phyloP scores from a whole-genome alignment of 805 yeast genomes.

The Kurtzmaniella cleridarum region DNA sequence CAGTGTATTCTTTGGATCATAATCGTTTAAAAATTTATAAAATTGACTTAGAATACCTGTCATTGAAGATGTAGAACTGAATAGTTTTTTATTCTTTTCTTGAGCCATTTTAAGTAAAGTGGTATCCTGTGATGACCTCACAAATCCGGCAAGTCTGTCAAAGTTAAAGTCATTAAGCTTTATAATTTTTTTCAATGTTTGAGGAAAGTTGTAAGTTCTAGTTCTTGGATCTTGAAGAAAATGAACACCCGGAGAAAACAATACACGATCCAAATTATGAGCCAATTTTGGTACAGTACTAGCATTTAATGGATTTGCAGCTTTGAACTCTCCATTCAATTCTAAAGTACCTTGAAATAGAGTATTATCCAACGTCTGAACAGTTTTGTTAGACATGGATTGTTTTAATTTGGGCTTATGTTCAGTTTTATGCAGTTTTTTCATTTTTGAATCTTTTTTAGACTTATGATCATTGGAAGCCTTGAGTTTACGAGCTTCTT shows the following conservation, averaged over 20 bases:
- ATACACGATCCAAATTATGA: conserved; percentile 63
- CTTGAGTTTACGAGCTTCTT: too few relatives aligned
- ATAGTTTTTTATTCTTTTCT: conserved; percentile 35
- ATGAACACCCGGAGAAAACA: conserved; percentile 81
- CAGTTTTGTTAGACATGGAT: neutral
- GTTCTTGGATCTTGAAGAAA: conserved; percentile 75
- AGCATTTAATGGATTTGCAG: conserved; percentile 10
- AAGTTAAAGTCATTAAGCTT: conserved; percentile 64
- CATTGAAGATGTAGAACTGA: conserved; percentile 86
- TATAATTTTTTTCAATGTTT: conserved; percentile 53
- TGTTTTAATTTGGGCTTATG: too few relatives aligned
- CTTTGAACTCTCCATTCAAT: neutral
- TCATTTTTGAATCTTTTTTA: too few relatives aligned
- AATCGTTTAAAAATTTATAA: conserved; percentile 59
- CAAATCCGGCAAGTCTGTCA: conserved; percentile 48
- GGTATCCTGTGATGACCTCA: conserved; percentile 64
- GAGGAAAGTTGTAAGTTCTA: conserved; percentile 62
- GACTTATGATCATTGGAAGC: too few relatives aligned
- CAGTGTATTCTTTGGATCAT: conserved; percentile 11
- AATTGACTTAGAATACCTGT: conserved; percentile 70
- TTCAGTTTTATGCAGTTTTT: too few relatives aligned
- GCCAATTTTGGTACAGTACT: conserved; percentile 50
- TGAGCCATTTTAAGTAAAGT: conserved; percentile 45
- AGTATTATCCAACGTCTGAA: neutral
- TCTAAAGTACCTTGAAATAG: neutral